Percentiles rank a stretch among this genome's conserved stretches.
Conservation (phyloP, 1,284 basidiomycete species). For the Leccinum subrobustum region DNA sequence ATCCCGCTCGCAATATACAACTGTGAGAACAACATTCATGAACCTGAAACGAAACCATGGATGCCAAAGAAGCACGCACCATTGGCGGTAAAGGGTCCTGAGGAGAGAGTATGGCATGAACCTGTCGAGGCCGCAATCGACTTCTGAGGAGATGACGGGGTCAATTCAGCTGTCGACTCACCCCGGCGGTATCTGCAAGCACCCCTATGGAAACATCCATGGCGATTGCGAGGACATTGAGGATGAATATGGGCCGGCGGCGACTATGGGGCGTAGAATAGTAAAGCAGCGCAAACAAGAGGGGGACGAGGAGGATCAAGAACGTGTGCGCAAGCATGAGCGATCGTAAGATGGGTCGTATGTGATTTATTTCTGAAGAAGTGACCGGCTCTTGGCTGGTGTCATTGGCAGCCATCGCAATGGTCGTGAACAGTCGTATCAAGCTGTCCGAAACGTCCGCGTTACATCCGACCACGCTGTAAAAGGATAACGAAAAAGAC, state of each 20-base stretch:
- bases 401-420: neutral
- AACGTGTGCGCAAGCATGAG: conserved; percentile 31
- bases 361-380: neutral
- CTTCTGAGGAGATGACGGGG: neutral
- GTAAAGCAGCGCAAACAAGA: conserved; percentile 31
- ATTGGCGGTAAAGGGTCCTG: conserved; percentile 18
- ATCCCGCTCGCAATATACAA: conserved; percentile 28
- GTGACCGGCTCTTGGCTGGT: neutral
- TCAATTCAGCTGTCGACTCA: conserved; percentile 4
- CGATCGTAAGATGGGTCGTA: neutral
- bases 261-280: conserved; percentile 31
- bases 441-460: neutral
- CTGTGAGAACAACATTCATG: conserved; percentile 1
- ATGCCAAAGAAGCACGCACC: conserved; percentile 8
- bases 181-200: conserved; percentile 23
- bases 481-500: neutral
- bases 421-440: neutral
- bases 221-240: conserved; percentile 27
- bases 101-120: conserved; percentile 26
- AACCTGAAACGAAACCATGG: neutral
- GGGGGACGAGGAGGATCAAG: conserved; percentile 29
- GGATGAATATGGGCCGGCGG: conserved; percentile 28
- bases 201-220: conserved; percentile 26
- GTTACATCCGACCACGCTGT: neutral
- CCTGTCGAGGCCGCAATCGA: conserved; percentile 14